Base-by-base conservation (phyloP, 768 basidiomycete genomes). In the Daedaleopsis sinensis region DNA sequence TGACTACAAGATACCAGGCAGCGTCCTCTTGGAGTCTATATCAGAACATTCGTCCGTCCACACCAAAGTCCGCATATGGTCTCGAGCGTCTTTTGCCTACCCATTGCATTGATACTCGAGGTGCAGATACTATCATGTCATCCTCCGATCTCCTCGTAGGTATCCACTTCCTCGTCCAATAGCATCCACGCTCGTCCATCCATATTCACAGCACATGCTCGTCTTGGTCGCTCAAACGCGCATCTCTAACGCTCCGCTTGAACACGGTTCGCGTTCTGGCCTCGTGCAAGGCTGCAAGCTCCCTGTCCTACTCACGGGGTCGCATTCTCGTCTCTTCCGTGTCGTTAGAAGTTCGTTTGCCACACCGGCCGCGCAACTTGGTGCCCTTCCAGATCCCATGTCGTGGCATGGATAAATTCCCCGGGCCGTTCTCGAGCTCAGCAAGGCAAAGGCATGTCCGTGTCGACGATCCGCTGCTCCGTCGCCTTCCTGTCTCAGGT, bases 81-180 rank as follows among this genome's bases (percentile, higher is more conserved):
- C 38, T 32, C 46, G 62, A 59, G 62, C 62, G 62, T 23, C 62
- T 63, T 19, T 58, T 52, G 52, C 12, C 32, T 8, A 21, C 39
- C 48, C 48, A 54, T 48, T 63, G 39, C 55, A 59, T 64, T 64
- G 62, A 59, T 64, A 58, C 62, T 59, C 62, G 53, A 59, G 58
- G 62, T 58, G 50, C 62, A 55, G 54, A 49, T 24, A 23, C 58
- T 54, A 62, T 65, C 64, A 65, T 65, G 64, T 65, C 64, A 65
- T 65, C 64, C 64, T 65, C 64, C 64, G 64, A 65, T 59, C 48
- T 44, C 57, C 50, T 62, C 64, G 64, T 62, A 61, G 60, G 61
- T 55, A 59, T 47, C 48, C 57, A 47, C 23, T 36, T 42, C 42
- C 12, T 47, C 58, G 58, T 59, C 62, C 62, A 64, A 64, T 64